Evolutionary conservation across 306 rosid genomes (phyloP).

Genomic region (Castanea mollissima): DNA sequence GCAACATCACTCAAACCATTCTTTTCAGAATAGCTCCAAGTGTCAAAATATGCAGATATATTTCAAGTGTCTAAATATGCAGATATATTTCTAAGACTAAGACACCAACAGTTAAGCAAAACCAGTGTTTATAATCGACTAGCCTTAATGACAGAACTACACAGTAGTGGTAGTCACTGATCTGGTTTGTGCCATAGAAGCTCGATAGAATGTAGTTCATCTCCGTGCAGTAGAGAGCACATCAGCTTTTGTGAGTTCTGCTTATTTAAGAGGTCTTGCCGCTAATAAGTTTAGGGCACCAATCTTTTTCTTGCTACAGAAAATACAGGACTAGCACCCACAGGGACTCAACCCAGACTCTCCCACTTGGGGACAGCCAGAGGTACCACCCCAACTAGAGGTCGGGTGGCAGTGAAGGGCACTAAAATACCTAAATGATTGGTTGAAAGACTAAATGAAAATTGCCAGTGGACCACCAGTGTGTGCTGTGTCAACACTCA

Average conservation of each 20-base stretch:
- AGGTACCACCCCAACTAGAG: no score
- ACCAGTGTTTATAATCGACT: not conserved
- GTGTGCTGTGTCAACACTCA: not conserved
- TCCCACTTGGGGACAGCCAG: no score
- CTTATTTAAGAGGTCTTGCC: not conserved
- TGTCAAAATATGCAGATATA: not conserved
- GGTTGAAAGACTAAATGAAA: not conserved
- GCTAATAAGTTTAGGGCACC: not conserved
- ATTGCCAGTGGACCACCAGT: not conserved
- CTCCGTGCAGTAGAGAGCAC: not conserved
- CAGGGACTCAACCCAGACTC: no score
- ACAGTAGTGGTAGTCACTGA: not conserved
- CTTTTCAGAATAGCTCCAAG: not conserved
- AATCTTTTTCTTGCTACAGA: not conserved
- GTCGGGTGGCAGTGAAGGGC: no score
- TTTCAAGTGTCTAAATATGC: not conserved
- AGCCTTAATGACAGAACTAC: not conserved
- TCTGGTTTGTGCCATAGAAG: not conserved
- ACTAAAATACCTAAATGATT: not conserved
- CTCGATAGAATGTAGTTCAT: not conserved
- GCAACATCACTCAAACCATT: no score
- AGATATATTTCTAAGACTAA: not conserved
- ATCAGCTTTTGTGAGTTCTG: not conserved
- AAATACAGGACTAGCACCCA: no score
- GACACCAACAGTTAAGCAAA: not conserved